Conservation (phyloP, 2,329 filamentous ascomycete species). For the Passalora sequoiae region DNA sequence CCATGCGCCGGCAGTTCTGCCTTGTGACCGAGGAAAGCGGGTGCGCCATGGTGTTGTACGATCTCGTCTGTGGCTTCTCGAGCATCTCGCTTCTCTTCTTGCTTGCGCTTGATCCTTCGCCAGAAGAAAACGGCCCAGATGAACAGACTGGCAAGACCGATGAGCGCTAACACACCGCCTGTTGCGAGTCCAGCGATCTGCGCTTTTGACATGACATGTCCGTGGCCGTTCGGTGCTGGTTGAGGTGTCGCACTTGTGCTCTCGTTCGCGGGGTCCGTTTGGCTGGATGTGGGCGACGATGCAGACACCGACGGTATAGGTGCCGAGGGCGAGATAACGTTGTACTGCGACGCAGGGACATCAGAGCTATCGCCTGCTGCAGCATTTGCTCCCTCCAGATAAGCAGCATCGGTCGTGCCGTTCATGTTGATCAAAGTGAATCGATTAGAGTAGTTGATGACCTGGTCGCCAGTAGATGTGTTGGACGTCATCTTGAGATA, state of each 20-base stretch:
- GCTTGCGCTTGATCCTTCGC: not conserved
- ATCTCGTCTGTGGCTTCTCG: not conserved
- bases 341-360: slow-evolving; percentile 20
- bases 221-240: not conserved
- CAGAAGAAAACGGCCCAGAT: slow-evolving; percentile 7
- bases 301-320: not conserved
- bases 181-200: not conserved
- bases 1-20: slow-evolving; percentile 3
- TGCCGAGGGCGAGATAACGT: slow-evolving; percentile 11
- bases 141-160: slow-evolving; percentile 6
- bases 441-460: slow-evolving; percentile 56
- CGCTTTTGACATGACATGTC: not conserved
- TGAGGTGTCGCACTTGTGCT: not conserved
- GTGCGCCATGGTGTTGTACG: not conserved
- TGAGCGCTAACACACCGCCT: slow-evolving; percentile 1
- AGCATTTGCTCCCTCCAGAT: slow-evolving; percentile 28
- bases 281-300: not conserved
- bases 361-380: slow-evolving; percentile 11
- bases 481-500: slow-evolving; percentile 23
- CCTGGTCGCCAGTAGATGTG: slow-evolving; percentile 30
- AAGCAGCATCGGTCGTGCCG: slow-evolving; percentile 48
- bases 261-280: too few relatives aligned
- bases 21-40: slow-evolving; percentile 4
- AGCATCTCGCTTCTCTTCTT: not conserved
- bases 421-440: slow-evolving; percentile 61